Conservation (phyloP, 495 filamentous ascomycete genomes). For the Aspergillus diversus region DNA sequence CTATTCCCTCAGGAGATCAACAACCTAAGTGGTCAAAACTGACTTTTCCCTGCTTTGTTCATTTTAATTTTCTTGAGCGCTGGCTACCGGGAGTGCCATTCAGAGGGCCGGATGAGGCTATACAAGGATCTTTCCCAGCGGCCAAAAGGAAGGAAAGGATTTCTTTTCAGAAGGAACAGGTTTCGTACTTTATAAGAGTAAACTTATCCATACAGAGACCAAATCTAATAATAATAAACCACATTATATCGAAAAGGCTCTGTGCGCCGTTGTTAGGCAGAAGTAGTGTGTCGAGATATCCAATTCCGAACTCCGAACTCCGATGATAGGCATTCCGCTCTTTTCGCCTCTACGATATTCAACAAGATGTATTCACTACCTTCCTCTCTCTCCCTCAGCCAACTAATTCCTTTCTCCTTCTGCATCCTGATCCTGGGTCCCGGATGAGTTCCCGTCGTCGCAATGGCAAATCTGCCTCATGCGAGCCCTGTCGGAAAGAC, state of each 20-base stretch:
- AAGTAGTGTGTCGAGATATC: background rate
- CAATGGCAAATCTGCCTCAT: constrained; percentile 51
- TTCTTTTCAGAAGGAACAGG: background rate
- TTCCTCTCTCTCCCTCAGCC: background rate
- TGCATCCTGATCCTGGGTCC: background rate
- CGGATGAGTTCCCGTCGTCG: constrained; percentile 32
- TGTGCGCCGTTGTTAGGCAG: background rate
- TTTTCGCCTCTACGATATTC: no score
- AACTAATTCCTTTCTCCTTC: constrained; percentile 4
- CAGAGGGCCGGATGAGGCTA: background rate
- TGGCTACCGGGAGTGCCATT: background rate
- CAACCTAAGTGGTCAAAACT: background rate
- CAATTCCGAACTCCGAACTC: constrained; percentile 10
- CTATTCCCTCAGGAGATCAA: background rate
- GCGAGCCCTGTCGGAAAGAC: constrained; percentile 52
- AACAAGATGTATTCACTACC: background rate
- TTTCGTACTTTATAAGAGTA: background rate
- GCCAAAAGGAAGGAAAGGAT: background rate
- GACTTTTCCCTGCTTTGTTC: background rate
- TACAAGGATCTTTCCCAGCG: background rate
- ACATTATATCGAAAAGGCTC: background rate
- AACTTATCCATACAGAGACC: no score
- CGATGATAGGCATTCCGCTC: background rate
- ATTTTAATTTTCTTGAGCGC: background rate
- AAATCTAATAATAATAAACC: no score